These are phyloP conservation scores for Apophysomyces variabilis DNA, from an alignment of 371 early-diverging fungal genomes.

Conservation along the genomic window DNA sequence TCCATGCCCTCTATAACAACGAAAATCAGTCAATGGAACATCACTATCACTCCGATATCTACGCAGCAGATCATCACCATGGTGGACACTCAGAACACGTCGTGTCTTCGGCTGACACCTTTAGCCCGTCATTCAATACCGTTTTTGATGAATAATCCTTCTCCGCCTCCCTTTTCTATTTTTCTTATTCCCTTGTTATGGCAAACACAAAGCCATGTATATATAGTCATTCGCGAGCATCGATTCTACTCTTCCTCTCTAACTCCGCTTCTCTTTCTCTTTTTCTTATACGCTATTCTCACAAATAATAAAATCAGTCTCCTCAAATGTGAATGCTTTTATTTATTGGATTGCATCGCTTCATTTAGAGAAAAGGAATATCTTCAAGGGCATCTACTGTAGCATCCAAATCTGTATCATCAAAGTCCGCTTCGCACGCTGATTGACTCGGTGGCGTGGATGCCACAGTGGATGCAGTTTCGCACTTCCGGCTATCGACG, in stretches of 20 bases:
- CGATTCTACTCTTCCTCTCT: background rate
- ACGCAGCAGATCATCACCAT: constrained; percentile 10
- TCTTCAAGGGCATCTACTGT: constrained; percentile 1
- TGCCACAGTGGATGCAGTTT: constrained; percentile 1
- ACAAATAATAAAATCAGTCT: no score
- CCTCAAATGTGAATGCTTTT: no score
- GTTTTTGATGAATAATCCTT: constrained; percentile 33
- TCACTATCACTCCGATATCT: background rate
- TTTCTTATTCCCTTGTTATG: background rate
- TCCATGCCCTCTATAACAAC: constrained; percentile 32
- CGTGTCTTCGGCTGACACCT: constrained; percentile 14
- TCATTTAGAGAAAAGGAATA: background rate
- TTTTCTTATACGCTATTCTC: no score
- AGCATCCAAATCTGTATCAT: background rate
- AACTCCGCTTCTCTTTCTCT: no score
- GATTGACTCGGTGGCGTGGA: constrained; percentile 1
- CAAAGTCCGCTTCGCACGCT: background rate
- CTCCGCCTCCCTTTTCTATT: background rate
- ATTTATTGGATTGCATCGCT: background rate
- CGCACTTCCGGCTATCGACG: background rate
- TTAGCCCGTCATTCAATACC: constrained; percentile 31
- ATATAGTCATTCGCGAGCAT: background rate
- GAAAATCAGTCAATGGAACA: constrained; percentile 26
- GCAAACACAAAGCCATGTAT: background rate
- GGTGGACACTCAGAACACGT: background rate